Percentiles rank a stretch among this genome's conserved stretches.
These are phyloP conservation scores for Entoloma clypeatum DNA, from an alignment of 1,284 basidiomycete species.

Conservation along the genomic window DNA sequence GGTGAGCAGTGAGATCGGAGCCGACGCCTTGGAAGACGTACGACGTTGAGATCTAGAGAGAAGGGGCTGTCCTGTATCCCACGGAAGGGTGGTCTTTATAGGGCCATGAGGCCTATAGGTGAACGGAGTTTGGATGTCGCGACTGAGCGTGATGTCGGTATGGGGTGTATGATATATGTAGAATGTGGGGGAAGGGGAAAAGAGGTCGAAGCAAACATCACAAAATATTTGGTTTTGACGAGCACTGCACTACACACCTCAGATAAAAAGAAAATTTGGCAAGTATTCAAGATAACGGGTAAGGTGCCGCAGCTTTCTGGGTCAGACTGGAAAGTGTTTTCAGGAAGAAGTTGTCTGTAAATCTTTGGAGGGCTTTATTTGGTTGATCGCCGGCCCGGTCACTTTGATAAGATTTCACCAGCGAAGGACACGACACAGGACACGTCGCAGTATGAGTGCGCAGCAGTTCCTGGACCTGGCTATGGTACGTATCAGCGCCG, in stretches of 20 bases:
- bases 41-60: constrained; percentile 4
- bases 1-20: constrained; percentile 6
- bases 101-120: constrained; percentile 12
- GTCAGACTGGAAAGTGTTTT: too few species aligned
- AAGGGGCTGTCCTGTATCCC: constrained; percentile 4
- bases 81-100: constrained; percentile 14
- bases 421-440: too few species aligned
- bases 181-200: constrained; percentile 19
- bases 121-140: constrained; percentile 9
- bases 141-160: constrained; percentile 3
- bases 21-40: constrained; percentile 9
- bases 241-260: neutral
- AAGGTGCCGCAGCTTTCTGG: too few species aligned
- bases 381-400: too few species aligned
- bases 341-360: too few species aligned
- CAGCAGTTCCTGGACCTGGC: too few species aligned
- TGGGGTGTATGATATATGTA: constrained; percentile 7
- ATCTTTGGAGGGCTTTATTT: too few species aligned
- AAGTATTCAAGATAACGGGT: neutral
- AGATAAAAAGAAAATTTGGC: neutral
- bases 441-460: too few species aligned
- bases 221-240: constrained; percentile 16
- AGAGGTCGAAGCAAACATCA: constrained; percentile 14
- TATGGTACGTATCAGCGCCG: too few species aligned
- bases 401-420: too few species aligned